Evolutionary conservation across 2,329 filamentous ascomycete species (phyloP).

Genomic region (Aspergillus pseudoviridinutans): DNA sequence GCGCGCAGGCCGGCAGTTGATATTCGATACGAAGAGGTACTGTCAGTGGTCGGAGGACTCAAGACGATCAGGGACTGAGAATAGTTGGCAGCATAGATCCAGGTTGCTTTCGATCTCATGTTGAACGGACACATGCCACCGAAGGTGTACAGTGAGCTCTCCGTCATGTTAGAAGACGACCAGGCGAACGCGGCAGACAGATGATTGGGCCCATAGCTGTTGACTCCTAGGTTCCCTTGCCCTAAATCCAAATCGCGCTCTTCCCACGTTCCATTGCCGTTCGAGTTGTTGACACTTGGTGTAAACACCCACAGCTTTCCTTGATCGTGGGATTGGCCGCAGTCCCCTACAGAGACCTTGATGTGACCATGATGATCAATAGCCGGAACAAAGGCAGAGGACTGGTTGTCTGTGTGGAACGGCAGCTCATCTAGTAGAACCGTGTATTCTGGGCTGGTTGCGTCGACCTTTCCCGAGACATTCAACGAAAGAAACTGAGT

Average conservation of each 20-base stretch:
- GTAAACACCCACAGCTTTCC: constrained; percentile 66
- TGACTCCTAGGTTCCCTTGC: constrained; percentile 31
- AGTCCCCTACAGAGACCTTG: constrained; percentile 70
- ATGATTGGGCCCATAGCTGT: constrained; percentile 49
- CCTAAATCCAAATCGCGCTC: constrained; percentile 36
- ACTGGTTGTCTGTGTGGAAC: constrained; percentile 37
- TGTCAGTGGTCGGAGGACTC: constrained; percentile 19
- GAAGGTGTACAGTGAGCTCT: constrained; percentile 62
- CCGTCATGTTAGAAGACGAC: constrained; percentile 52
- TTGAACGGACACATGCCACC: constrained; percentile 79
- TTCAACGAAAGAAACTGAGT: constrained; percentile 62
- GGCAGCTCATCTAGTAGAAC: constrained; percentile 26
- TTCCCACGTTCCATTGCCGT: constrained; percentile 55
- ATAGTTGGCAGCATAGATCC: constrained; percentile 70
- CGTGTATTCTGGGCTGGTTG: constrained; percentile 39
- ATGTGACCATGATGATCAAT: constrained; percentile 67
- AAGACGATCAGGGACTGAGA: constrained; percentile 74
- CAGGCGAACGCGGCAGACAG: constrained; percentile 63
- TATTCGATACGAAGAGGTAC: constrained; percentile 38
- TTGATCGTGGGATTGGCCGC: constrained; percentile 50
- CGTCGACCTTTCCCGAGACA: constrained; percentile 55
- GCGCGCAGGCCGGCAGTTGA: constrained; percentile 52
- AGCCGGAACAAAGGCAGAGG: constrained; percentile 65
- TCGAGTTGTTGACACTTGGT: constrained; percentile 39
- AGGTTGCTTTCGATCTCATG: constrained; percentile 46